Percentiles rank a stretch among this genome's conserved stretches.
Conservation (phyloP, 2,329 filamentous ascomycete species). For the Colletotrichum agaves region DNA sequence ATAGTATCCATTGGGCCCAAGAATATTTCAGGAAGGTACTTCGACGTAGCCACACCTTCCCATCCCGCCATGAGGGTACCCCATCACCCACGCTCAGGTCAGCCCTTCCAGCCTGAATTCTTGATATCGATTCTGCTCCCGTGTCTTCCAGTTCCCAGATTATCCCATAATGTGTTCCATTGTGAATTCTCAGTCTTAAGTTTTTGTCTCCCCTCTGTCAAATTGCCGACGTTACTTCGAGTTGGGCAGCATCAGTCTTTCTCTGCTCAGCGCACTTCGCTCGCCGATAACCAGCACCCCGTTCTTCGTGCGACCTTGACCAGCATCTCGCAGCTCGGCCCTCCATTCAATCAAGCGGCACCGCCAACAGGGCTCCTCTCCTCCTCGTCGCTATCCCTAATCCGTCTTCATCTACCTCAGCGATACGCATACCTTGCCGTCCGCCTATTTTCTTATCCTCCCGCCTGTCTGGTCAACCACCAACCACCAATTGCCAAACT, state of each 20-base stretch:
- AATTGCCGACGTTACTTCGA: conserved; percentile 29
- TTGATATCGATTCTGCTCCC: not conserved
- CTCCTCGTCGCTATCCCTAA: not conserved
- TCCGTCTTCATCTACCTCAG: not conserved
- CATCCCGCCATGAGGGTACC: no score
- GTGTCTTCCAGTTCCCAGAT: not conserved
- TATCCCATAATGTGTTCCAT: conserved; percentile 4
- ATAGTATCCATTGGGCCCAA: no score
- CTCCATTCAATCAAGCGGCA: not conserved
- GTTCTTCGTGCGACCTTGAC: not conserved
- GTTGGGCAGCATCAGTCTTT: conserved; percentile 11
- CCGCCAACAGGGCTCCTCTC: no score
- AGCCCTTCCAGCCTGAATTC: conserved; percentile 28
- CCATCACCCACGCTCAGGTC: no score
- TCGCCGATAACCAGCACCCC: not conserved
- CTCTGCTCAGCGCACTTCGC: not conserved
- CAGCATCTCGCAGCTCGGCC: not conserved
- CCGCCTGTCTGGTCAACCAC: not conserved
- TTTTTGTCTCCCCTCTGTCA: not conserved
- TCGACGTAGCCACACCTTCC: no score
- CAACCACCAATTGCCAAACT: no score
- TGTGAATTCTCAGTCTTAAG: not conserved
- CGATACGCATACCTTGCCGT: no score
- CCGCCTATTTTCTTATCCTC: conserved; percentile 2
- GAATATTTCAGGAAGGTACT: no score